Conservation (phyloP, 2,329 filamentous ascomycete species). For the Thielaviopsis musarum region DNA sequence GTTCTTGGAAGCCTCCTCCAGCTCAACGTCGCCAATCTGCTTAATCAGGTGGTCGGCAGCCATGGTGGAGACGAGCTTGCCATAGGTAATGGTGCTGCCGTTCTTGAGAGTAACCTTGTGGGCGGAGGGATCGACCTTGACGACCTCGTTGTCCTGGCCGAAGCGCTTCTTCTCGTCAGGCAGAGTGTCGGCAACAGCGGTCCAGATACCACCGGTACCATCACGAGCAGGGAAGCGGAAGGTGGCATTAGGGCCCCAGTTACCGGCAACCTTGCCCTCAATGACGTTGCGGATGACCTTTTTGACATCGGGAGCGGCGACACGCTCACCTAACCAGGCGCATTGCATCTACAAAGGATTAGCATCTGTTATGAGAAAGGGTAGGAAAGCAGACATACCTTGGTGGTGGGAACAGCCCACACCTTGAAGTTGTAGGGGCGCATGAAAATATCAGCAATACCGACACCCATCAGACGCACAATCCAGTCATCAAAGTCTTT, state of each 20-base stretch:
- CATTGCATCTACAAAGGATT: conserved; percentile 70
- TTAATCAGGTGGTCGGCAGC: conserved; percentile 77
- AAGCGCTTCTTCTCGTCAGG: conserved; percentile 85
- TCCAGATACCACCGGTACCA: conserved; percentile 98
- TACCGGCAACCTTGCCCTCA: conserved; percentile 85
- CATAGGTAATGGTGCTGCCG: conserved; percentile 77
- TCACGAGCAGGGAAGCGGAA: conserved; percentile 95
- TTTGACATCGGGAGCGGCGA: conserved; percentile 93
- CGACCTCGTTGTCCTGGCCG: conserved; percentile 68
- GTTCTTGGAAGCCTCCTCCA: conserved; percentile 51
- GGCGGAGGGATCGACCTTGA: conserved; percentile 69
- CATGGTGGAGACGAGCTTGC: conserved; percentile 93
- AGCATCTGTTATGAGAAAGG: neutral
- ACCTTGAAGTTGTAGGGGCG: conserved; percentile 99
- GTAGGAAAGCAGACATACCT: conserved; percentile 38
- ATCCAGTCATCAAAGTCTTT: conserved; percentile 99
- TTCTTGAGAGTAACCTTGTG: conserved; percentile 71
- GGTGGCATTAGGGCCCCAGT: conserved; percentile 95
- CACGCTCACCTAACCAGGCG: conserved; percentile 94
- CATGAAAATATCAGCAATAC: conserved; percentile 94
- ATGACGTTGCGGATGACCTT: conserved; percentile 85
- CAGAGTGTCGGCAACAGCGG: conserved; percentile 82
- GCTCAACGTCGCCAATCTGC: conserved; percentile 73
- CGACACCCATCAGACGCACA: conserved; percentile 73
- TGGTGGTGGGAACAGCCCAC: conserved; percentile 94